Conservation (phyloP, 768 basidiomycete genomes). For the Agrocybe pediades region DNA sequence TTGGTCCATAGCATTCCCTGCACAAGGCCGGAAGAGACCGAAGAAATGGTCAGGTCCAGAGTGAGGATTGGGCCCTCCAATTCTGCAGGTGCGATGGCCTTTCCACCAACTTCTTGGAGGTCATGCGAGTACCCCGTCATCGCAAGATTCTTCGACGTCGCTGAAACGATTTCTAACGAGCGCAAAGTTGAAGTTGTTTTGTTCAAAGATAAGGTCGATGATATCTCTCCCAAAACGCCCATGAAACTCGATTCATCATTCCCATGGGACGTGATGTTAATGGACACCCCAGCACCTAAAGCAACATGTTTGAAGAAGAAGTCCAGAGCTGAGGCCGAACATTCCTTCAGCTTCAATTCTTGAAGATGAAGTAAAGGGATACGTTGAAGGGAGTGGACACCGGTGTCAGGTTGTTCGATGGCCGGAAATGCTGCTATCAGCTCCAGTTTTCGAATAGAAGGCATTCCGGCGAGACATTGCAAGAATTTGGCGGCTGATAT, state of each 20-base stretch:
- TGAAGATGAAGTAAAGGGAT: not conserved
- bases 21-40: too few species aligned
- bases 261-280: not conserved
- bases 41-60: too few species aligned
- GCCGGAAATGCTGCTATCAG: slow-evolving; percentile 1
- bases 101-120: too few species aligned
- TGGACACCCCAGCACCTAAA: not conserved
- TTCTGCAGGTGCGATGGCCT: too few species aligned
- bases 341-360: not conserved
- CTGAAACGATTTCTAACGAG: too few species aligned
- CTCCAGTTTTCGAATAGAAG: not conserved
- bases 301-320: not conserved
- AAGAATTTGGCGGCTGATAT: slow-evolving; percentile 2
- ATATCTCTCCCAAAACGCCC: not conserved
- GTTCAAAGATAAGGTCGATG: not conserved
- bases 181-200: too few species aligned
- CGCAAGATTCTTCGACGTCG: too few species aligned
- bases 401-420: not conserved
- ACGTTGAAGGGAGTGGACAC: not conserved
- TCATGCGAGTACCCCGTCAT: too few species aligned
- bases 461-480: not conserved
- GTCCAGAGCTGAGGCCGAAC: not conserved
- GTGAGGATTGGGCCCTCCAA: too few species aligned
- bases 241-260: not conserved
- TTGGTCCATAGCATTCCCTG: too few species aligned